A percentile compares a stretch with the other conserved stretches of the same genome.
Conservation (phyloP, 2,329 filamentous ascomycete genomes). For the Cytospora schulzeri region DNA sequence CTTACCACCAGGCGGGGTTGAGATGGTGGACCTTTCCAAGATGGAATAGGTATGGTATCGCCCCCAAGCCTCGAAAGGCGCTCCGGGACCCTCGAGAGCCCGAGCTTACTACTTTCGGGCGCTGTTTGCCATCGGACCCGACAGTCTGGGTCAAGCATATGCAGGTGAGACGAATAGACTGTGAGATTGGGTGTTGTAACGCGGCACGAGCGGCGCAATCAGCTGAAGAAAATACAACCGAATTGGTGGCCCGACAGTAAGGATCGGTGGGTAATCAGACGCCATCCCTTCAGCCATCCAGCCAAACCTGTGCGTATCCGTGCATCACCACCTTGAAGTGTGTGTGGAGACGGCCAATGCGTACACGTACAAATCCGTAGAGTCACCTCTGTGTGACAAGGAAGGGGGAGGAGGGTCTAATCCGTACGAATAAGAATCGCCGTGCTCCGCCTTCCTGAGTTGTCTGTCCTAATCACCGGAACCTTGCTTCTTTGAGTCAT, state of each 20-base stretch:
- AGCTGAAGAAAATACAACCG: conserved; percentile 14
- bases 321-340: background rate
- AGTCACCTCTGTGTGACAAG: background rate
- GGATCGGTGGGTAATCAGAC: background rate
- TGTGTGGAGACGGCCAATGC: background rate
- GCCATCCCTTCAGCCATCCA: background rate
- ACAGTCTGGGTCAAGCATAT: conserved; percentile 20
- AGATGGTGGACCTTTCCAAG: background rate
- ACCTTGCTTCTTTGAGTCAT: background rate
- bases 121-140: conserved; percentile 6
- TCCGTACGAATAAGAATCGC: background rate
- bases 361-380: too few species aligned
- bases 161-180: conserved; percentile 16
- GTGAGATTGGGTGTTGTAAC: conserved; percentile 7
- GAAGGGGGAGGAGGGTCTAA: background rate
- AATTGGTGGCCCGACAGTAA: background rate
- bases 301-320: background rate
- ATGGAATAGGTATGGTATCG: background rate
- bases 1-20: conserved; percentile 5
- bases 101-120: background rate
- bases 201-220: conserved; percentile 3
- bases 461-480: background rate
- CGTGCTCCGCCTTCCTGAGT: background rate
- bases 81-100: background rate
- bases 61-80: background rate